Evolutionary conservation across 176 grass and related monocot species (phyloP).

Genomic region (Carex parvula): DNA sequence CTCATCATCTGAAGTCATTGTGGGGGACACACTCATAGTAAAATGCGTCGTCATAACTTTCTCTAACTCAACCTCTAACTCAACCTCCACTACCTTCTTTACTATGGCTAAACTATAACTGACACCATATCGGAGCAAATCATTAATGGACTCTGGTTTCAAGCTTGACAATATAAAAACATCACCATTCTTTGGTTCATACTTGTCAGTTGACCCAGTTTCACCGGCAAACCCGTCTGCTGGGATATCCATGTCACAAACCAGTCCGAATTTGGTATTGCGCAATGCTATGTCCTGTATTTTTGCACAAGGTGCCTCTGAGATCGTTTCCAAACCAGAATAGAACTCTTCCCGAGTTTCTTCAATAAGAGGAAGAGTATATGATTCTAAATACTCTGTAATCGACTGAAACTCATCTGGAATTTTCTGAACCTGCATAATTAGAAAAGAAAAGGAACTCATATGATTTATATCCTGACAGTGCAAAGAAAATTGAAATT

Average conservation of each 20-base stretch:
- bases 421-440: constrained; percentile 48
- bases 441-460: background rate
- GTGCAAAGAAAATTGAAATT: background rate
- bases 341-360: constrained; percentile 56
- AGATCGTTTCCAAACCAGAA: constrained; percentile 48
- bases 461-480: background rate
- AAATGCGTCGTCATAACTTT: constrained; percentile 43
- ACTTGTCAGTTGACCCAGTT: constrained; percentile 9
- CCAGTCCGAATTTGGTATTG: constrained; percentile 22
- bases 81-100: constrained; percentile 47
- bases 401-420: constrained; percentile 44
- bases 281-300: constrained; percentile 43
- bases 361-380: constrained; percentile 50
- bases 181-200: constrained; percentile 57
- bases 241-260: constrained; percentile 49
- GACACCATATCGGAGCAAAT: constrained; percentile 38
- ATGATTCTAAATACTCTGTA: constrained; percentile 41
- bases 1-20: constrained; percentile 13
- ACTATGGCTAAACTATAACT: constrained; percentile 53
- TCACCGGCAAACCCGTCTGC: constrained; percentile 34
- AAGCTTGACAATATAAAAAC: constrained; percentile 58
- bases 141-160: constrained; percentile 28
- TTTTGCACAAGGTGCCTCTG: constrained; percentile 42
- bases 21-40: constrained; percentile 36
- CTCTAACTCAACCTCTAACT: no score